These are phyloP conservation scores for Cyberlindnera misumaiensis DNA, from an alignment of 805 yeast genomes.

Conservation along the genomic window DNA sequence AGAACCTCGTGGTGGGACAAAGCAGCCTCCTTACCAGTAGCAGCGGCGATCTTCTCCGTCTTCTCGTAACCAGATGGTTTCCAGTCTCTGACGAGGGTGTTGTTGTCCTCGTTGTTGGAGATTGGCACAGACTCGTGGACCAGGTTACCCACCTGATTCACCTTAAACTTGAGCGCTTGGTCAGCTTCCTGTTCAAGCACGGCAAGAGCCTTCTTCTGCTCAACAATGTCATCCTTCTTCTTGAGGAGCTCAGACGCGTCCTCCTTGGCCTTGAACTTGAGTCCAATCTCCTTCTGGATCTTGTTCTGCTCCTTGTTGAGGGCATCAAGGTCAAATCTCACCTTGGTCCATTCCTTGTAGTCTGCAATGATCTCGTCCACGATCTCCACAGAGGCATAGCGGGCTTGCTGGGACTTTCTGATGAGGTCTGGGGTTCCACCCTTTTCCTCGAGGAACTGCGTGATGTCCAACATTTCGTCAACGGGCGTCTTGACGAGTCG, in stretches of 20 bases:
- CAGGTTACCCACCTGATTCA: slow-evolving; percentile 86
- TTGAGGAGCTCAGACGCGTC: slow-evolving; percentile 81
- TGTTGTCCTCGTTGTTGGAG: slow-evolving; percentile 85
- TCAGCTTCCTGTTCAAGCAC: slow-evolving; percentile 78
- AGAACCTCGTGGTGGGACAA: slow-evolving; percentile 95
- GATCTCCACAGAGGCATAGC: slow-evolving; percentile 90
- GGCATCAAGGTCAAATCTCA: slow-evolving; percentile 86
- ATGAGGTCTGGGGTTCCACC: slow-evolving; percentile 94
- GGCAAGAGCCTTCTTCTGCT: slow-evolving; percentile 59
- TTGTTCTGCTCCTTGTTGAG: slow-evolving; percentile 82
- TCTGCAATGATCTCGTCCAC: slow-evolving; percentile 92
- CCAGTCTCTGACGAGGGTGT: slow-evolving; percentile 84
- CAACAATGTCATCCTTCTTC: slow-evolving; percentile 69
- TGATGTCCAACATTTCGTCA: slow-evolving; percentile 77
- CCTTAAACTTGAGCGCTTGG: slow-evolving; percentile 64
- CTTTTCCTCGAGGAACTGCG: slow-evolving; percentile 88
- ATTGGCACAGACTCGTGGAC: slow-evolving; percentile 89
- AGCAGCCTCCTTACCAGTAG: slow-evolving; percentile 66
- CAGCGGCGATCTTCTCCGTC: slow-evolving; percentile 63
- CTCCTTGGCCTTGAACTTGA: slow-evolving; percentile 89
- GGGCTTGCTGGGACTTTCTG: slow-evolving; percentile 82
- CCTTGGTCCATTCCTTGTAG: slow-evolving; percentile 88
- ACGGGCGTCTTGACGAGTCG: too few species aligned
- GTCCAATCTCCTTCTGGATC: slow-evolving; percentile 88
- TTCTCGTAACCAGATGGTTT: slow-evolving; percentile 62